A percentile compares a stretch with the other conserved stretches of the same genome.
Evolutionary conservation across 1,139 yeast genomes (phyloP).

Genomic region (Geotrichum australiense): DNA sequence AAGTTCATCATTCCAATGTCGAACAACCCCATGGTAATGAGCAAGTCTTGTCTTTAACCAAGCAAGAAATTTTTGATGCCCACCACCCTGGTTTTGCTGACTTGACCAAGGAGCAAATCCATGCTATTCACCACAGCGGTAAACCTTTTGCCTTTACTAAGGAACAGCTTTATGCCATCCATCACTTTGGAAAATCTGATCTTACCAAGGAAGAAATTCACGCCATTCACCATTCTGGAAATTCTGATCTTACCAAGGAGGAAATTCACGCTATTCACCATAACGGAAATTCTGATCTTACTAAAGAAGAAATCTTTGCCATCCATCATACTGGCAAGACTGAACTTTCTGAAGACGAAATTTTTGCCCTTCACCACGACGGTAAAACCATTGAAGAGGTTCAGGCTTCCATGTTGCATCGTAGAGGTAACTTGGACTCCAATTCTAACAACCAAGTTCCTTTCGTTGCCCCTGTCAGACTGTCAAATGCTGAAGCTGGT

Average conservation of each 20-base stretch:
- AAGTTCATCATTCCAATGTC: background rate
- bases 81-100: too few species aligned
- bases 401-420: constrained; percentile 2
- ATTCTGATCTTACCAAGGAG: constrained; percentile 7
- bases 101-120: constrained; percentile 1
- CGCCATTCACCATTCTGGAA: constrained; percentile 8
- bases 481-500: constrained; percentile 13
- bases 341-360: constrained; percentile 8
- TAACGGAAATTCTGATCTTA: constrained; percentile 4
- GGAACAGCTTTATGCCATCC: constrained; percentile 3
- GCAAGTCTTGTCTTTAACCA: background rate
- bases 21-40: background rate
- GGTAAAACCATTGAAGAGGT: constrained; percentile 5
- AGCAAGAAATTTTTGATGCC: too few species aligned
- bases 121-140: background rate
- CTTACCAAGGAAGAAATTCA: constrained; percentile 10
- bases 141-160: too few species aligned
- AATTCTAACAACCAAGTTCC: background rate
- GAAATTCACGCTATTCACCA: constrained; percentile 4
- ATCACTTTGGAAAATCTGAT: constrained; percentile 3
- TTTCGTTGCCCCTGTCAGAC: constrained; percentile 5
- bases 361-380: constrained; percentile 10
- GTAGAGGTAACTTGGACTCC: constrained; percentile 6
- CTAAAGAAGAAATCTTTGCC: constrained; percentile 1
- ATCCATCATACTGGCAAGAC: constrained; percentile 3